phyloP scores from a whole-genome alignment of 1,139 yeast genomes.

The Yamadazyma diddensiae region DNA sequence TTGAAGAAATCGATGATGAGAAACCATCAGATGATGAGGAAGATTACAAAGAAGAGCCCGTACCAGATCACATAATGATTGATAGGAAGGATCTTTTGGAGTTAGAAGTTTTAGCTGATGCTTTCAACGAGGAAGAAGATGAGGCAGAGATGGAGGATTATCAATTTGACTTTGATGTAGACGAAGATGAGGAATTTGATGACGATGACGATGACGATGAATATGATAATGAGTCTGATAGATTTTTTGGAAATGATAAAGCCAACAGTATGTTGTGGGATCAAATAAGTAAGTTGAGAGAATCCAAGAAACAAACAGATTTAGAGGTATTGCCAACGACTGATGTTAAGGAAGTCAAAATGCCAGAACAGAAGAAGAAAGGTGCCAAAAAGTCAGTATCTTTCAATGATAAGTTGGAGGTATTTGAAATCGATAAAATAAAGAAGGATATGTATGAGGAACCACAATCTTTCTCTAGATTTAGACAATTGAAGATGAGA shows the following conservation, averaged over 20 bases:
- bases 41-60: conserved; percentile 4
- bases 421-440: conserved; percentile 59
- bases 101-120: conserved; percentile 50
- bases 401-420: conserved; percentile 49
- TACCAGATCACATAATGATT: conserved; percentile 18
- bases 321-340: neutral
- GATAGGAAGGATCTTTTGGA: conserved; percentile 31
- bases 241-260: conserved; percentile 10
- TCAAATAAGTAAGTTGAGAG: conserved; percentile 24
- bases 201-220: conserved; percentile 27
- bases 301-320: conserved; percentile 5
- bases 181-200: conserved; percentile 18
- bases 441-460: conserved; percentile 36
- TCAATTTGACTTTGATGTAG: conserved; percentile 14
- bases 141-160: conserved; percentile 20
- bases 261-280: conserved; percentile 29
- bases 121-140: conserved; percentile 24
- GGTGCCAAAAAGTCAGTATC: conserved; percentile 45
- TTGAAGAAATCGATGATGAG: conserved; percentile 5
- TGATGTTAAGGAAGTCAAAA: neutral
- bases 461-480: conserved; percentile 30
- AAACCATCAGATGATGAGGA: neutral
- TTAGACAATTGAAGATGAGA: conserved; percentile 20
- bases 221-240: conserved; percentile 4
- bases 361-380: conserved; percentile 3